Evolutionary conservation across 352 stramenopile species (phyloP).

Genomic region (Saprolegnia diclina): DNA sequence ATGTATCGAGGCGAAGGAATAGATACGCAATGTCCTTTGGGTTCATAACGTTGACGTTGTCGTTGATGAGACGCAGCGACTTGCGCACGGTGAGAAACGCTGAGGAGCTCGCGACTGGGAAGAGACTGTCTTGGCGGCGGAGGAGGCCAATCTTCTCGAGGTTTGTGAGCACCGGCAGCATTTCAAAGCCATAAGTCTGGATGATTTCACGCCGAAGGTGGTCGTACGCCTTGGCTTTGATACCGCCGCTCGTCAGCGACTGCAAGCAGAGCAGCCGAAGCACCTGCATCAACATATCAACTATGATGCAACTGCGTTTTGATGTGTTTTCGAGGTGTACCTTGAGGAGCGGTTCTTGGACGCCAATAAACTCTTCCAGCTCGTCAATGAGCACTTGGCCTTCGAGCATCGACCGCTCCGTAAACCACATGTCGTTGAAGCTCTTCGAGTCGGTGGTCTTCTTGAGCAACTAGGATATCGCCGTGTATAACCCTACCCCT

Average conservation of each 20-base stretch:
- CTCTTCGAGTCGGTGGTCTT: constrained; percentile 87
- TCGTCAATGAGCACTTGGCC: constrained; percentile 93
- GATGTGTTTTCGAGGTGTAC: too few relatives aligned
- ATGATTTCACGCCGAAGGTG: constrained; percentile 90
- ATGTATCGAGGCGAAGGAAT: constrained; percentile 27
- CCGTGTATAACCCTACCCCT: too few relatives aligned
- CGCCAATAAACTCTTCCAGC: constrained; percentile 94
- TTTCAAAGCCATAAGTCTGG: constrained; percentile 97
- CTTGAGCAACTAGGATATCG: constrained; percentile 73
- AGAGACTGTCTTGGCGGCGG: constrained; percentile 82
- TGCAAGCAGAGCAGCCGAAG: constrained; percentile 93
- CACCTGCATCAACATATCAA: constrained; percentile 30
- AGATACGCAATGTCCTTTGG: constrained; percentile 89
- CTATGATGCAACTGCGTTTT: background rate
- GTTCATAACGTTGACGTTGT: constrained; percentile 90
- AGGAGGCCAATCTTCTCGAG: constrained; percentile 92
- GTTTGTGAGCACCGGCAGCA: constrained; percentile 88
- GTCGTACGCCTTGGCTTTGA: constrained; percentile 94
- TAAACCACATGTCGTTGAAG: constrained; percentile 94
- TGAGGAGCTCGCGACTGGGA: constrained; percentile 57
- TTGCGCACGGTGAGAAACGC: constrained; percentile 85
- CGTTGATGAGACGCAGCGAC: constrained; percentile 92
- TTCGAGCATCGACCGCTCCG: constrained; percentile 94
- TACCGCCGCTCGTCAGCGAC: constrained; percentile 87
- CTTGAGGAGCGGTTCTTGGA: constrained; percentile 84